Base-by-base conservation (phyloP, 352 stramenopile genomes). In the Phytophthora colocasiae region DNA sequence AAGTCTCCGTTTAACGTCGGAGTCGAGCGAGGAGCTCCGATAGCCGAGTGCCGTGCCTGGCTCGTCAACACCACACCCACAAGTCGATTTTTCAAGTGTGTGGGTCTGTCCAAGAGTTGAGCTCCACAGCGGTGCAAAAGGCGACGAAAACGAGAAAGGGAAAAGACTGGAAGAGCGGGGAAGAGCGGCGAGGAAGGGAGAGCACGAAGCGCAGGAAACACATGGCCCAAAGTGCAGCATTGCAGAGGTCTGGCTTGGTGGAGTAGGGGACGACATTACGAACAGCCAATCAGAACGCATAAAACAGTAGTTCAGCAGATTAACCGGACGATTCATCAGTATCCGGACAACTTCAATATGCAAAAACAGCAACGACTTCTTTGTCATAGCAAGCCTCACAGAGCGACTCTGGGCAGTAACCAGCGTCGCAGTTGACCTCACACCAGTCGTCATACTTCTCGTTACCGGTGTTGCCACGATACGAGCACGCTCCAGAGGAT, bases 361-460 rank as follows among this genome's bases (percentile, higher is more conserved):
- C 10, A 46, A 36, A 36, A 36, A 36, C 9, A 34, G 8, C 31
- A 12, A 36, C 31, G 14, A 36, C 3, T 14, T 36, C 6, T 11
- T 14, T 36, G 31, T 4, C 31, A 14, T 60, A 68, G 50, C 57
- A 63, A 31, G 51, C 49, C 51, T 72, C 60, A 38, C 72, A 80
- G 47, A 70, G 41, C 14, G 11, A 47, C 31, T 74, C 63, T 14
- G 67, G 63, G n/a, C 71, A 80, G 36, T 69, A 72, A 1, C 53
- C 48, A 11, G 55, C 62, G 2, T 32, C 55, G 39, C 66, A 78
- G 55, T 81, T 81, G 36, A 43, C 50, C 45, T 49, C 44, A 49
- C 73, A 78, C 61, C 73, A 76, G 22, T 52, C 49, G 36, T 71
- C 50, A 43, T 71, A 72, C 24, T 55, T 57, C 38, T 60, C 58